Evolutionary conservation across 208 protist genomes (phyloP).

Genomic region (Trypanosoma avium): DNA sequence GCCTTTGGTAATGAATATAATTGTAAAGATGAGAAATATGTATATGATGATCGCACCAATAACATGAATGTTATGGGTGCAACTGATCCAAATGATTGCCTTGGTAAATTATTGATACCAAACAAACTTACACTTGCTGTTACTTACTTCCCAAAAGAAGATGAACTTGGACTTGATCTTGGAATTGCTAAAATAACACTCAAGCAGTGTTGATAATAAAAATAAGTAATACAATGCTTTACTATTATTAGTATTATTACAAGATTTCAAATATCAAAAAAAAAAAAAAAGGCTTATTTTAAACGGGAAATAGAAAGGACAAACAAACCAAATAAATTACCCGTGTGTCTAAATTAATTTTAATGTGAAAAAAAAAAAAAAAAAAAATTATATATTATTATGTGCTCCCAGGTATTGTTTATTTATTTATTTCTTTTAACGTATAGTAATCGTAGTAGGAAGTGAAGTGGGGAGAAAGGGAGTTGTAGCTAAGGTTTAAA

Average conservation of each 20-base stretch:
- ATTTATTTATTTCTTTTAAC: no score
- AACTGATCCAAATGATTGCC: conserved; percentile 59
- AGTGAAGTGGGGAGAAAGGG: no score
- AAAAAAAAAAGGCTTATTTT: not conserved
- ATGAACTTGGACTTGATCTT: conserved; percentile 58
- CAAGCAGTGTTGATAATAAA: conserved; percentile 31
- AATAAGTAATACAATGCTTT: conserved; percentile 1
- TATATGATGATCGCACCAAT: conserved; percentile 54
- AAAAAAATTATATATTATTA: no score
- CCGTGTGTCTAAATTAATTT: no score
- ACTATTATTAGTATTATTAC: not conserved
- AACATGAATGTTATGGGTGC: conserved; percentile 30
- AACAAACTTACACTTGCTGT: conserved; percentile 47
- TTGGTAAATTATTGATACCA: conserved; percentile 47
- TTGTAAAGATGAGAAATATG: conserved; percentile 67
- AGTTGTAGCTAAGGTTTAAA: no score
- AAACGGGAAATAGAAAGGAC: no score
- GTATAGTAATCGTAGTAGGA: no score
- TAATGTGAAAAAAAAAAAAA: no score
- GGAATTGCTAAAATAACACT: conserved; percentile 51
- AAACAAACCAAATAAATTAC: no score
- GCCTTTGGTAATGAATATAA: conserved; percentile 35
- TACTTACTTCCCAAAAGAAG: conserved; percentile 35
- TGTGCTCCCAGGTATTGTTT: no score
- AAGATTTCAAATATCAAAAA: not conserved